Evolutionary conservation across 495 filamentous ascomycete species (phyloP).

Genomic region (Daldinia loculata): DNA sequence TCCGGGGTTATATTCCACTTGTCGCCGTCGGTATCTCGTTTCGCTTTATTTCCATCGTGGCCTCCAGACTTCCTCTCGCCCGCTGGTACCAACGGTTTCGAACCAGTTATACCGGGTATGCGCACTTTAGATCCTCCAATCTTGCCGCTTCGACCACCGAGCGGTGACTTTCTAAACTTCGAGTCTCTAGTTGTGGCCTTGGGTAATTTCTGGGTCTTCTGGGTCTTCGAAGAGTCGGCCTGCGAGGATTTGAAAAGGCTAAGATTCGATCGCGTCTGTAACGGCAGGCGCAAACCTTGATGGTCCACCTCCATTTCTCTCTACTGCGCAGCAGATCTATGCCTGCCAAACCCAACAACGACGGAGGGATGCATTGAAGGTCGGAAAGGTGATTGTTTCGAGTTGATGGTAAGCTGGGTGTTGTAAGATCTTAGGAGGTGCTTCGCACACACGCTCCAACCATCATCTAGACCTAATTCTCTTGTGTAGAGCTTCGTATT

Average conservation of each 20-base stretch:
- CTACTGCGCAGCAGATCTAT: slow-evolving; percentile 46
- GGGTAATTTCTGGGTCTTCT: slow-evolving; percentile 31
- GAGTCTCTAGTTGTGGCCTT: slow-evolving; percentile 28
- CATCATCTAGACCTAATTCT: slow-evolving; percentile 10
- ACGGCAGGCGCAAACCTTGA: slow-evolving; percentile 33
- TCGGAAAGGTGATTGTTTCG: slow-evolving; percentile 4
- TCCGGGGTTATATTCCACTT: slow-evolving; percentile 61
- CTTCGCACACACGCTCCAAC: slow-evolving; percentile 19
- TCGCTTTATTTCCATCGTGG: slow-evolving; percentile 49
- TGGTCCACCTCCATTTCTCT: slow-evolving; percentile 45
- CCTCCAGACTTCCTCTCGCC: slow-evolving; percentile 51
- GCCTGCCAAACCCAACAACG: slow-evolving; percentile 36
- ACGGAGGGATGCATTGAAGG: slow-evolving; percentile 45
- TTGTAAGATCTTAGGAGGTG: slow-evolving; percentile 16
- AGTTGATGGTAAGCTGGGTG: not conserved
- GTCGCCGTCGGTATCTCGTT: slow-evolving; percentile 47
- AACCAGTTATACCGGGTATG: slow-evolving; percentile 38
- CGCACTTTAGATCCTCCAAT: slow-evolving; percentile 44
- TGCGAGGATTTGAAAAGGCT: slow-evolving; percentile 35
- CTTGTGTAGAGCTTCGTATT: slow-evolving; percentile 24
- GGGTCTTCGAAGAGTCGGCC: slow-evolving; percentile 26
- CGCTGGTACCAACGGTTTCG: slow-evolving; percentile 54
- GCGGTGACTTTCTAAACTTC: slow-evolving; percentile 37
- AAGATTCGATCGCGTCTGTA: slow-evolving; percentile 38
- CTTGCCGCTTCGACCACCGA: slow-evolving; percentile 25